Evolutionary conservation across 176 grass and related monocot species (phyloP).

Genomic region (Pontederia paniculata): DNA sequence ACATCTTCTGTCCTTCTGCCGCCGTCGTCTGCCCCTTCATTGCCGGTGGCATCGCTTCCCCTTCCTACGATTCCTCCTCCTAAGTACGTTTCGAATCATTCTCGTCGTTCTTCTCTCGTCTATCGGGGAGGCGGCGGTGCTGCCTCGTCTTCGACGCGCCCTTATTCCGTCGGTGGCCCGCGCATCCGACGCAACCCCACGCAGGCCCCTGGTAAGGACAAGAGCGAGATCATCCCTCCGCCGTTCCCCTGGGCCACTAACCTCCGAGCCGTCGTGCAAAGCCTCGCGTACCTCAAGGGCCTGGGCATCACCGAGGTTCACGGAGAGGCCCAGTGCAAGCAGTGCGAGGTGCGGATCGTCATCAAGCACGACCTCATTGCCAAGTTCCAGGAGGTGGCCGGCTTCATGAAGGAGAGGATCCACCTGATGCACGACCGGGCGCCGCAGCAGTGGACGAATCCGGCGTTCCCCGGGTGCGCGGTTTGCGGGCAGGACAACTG

Average conservation of each 20-base stretch:
- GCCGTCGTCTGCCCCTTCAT: too few species aligned
- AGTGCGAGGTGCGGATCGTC: conserved; percentile 2
- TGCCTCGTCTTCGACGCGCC: too few species aligned
- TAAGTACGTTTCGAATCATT: too few species aligned
- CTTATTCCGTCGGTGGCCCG: too few species aligned
- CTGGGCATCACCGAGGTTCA: conserved; percentile 30
- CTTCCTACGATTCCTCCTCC: too few species aligned
- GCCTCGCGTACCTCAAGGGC: conserved; percentile 9
- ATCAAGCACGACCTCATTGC: conserved; percentile 35
- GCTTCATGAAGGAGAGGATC: conserved; percentile 19
- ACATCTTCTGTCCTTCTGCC: too few species aligned
- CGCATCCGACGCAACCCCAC: too few species aligned
- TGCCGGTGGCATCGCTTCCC: too few species aligned
- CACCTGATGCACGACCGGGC: conserved; percentile 49
- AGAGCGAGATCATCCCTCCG: background rate
- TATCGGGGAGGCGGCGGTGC: too few species aligned
- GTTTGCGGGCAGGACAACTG: conserved; percentile 10
- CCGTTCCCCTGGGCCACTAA: conserved; percentile 47
- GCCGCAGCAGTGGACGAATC: conserved; percentile 22
- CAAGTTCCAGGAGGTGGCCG: conserved; percentile 35
- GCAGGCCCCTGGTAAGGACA: too few species aligned
- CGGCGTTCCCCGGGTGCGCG: conserved; percentile 23
- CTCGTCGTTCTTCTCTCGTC: too few species aligned
- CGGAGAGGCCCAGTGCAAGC: conserved; percentile 39
- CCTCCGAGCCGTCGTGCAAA: conserved; percentile 19